Evolutionary conservation across 768 basidiomycete genomes (phyloP), one percentile per base, ranked within the genome.

Genomic region (Myochromella boudieri): DNA sequence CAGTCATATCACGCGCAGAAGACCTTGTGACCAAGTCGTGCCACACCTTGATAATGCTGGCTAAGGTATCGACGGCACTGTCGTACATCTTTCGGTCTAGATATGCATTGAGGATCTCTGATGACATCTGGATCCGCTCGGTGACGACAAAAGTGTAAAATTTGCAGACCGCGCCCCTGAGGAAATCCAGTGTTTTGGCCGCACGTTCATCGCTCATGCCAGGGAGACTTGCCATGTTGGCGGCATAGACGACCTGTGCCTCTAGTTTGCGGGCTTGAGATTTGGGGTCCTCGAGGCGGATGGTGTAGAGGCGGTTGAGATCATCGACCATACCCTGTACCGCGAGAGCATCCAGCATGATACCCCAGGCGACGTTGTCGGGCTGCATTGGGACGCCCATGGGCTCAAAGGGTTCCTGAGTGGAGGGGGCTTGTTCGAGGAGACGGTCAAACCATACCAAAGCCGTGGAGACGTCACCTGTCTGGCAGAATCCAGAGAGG

Each of bases 381-480:
- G 89, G 89, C 9, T 76, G 72, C 3, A 73, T 63, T 14, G 80
- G 72, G 0, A 62, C 61, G 8, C 60, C 64, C 6, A 74, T 61
- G 1, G 80, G 64, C 40, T 75, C 66, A 52, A 69, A 78, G 1
- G 73, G 72, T 51, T 71, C 57, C 26, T 54, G 46, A 50, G 54
- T 54, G 57, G 60, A 54, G 45, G 55, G 20, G 33, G 58, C 58
- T 20, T 57, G 53, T 49, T 81, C 60, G 37, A 86, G 64, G 24
- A 92, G 70, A 37, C 79, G 75, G 32, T 83, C 71, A 55, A 86
- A 89, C 91, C 91, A 95, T 4, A 69, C 61, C 33, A 84, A 55
- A 0, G 90, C 90, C 0, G 79, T 83, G 2, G 67, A 54, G 4
- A 84, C 57, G 57, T 94, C 91, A 10, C 78, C 80, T 8, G 66